Base-by-base conservation (phyloP, 2,329 filamentous ascomycete species). In the Paecilomyces sp. region DNA sequence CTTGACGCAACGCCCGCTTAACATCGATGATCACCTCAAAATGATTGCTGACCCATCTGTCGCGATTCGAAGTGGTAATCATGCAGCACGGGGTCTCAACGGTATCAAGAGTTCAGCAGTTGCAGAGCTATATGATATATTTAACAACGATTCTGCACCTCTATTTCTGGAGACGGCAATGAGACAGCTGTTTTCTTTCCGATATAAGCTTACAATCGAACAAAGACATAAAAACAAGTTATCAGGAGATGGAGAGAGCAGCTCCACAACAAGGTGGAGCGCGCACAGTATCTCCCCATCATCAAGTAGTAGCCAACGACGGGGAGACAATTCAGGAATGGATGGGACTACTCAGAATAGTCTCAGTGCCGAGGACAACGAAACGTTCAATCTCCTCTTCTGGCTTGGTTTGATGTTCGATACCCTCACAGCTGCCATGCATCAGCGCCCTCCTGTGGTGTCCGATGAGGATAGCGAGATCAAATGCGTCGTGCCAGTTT, bases 391-490 rank as follows among this genome's bases (percentile, higher is more conserved):
- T 13, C 70, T 85, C 13, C 65, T 85, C 2, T 85, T 82, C 65
- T 86, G 83, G 83, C 72, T 86, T 15, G 80, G 80, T 0, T 73
- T 85, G 54, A 85, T 85, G 83, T 82, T 84, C 55, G 83, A 85
- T 64, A 85, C 83, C 0, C 69, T 85, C 9, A 83, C 80, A 0
- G 78, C 83, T 0, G 81, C 82, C 1, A 82, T 85, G 75, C 76
- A 80, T 56, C 73, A 77, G 55, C 76, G 77, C 1, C 76, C 78
- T 2, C 66, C 79, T 0, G 75, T 79, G 1, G 72, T 80, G 3
- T 76, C 74, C 1, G 77, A 80, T 60, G 78, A 79, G 62, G 79
- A 81, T 57, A 79, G 76, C 57, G 73, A 78, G 52, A 70, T 77
- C 34, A 66, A 62, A 52, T 63, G 58, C 24, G 54, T 55, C 3